Conservation (phyloP, 495 filamentous ascomycete species). For the Aspergillus mulundensis region DNA sequence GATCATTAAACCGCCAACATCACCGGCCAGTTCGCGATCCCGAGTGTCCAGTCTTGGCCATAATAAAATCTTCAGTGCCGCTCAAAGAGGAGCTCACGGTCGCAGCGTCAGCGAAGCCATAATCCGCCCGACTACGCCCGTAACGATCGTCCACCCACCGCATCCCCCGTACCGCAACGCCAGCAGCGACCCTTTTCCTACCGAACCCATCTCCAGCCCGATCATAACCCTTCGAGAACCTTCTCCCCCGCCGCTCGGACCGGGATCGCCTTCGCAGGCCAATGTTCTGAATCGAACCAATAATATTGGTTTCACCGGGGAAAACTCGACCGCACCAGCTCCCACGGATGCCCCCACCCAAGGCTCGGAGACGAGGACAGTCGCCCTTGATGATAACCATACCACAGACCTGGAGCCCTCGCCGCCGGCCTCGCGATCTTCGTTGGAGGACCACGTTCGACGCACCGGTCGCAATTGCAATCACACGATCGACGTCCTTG, state of each 20-base stretch:
- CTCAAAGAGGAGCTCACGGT: background rate
- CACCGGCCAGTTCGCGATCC: background rate
- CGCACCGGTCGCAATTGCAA: background rate
- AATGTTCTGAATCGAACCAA: background rate
- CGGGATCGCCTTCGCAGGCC: background rate
- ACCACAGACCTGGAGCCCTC: background rate
- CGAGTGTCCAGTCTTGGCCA: background rate
- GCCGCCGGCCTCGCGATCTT: background rate
- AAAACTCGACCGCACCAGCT: background rate
- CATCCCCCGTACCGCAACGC: background rate
- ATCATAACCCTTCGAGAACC: background rate
- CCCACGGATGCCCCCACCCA: background rate
- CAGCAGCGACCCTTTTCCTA: background rate
- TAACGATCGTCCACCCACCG: background rate
- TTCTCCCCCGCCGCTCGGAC: background rate
- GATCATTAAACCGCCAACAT: background rate
- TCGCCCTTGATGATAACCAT: background rate
- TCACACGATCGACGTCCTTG: background rate
- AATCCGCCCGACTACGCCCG: too few relatives aligned
- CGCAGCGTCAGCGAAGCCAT: background rate
- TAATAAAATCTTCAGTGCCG: background rate
- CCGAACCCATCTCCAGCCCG: background rate
- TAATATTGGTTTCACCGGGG: background rate
- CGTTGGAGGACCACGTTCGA: background rate
- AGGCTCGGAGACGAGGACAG: background rate